phyloP scores from a whole-genome alignment of 371 early-diverging fungal species.

The Circinella umbellata region DNA sequence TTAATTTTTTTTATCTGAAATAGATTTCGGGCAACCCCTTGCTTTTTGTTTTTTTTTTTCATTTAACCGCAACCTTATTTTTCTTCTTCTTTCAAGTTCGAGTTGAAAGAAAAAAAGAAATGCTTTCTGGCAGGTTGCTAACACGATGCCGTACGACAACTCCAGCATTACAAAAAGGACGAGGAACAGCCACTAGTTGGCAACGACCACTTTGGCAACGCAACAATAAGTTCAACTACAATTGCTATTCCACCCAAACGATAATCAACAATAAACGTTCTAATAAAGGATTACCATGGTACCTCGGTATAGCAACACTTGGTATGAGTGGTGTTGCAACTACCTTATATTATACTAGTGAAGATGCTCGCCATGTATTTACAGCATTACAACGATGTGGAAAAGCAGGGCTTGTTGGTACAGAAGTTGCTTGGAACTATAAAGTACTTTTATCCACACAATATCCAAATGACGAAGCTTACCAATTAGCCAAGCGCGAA shows the following conservation, averaged over 20 bases:
- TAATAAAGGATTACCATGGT: conserved; percentile 1
- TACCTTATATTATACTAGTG: conserved; percentile 47
- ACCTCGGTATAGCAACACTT: background rate
- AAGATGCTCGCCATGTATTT: conserved; percentile 48
- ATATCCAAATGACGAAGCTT: conserved; percentile 43
- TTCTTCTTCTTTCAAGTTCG: too few species aligned
- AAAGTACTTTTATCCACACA: conserved; percentile 57
- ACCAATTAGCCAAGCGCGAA: conserved; percentile 36
- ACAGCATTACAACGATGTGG: conserved; percentile 50
- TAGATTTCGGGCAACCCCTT: too few species aligned
- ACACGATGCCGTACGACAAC: background rate
- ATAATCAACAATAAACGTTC: background rate
- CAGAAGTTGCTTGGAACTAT: conserved; percentile 65
- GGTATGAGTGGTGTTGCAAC: conserved; percentile 29
- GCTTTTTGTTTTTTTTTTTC: too few species aligned
- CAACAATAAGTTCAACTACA: background rate
- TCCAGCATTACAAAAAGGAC: too few species aligned
- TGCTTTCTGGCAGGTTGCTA: conserved; percentile 9
- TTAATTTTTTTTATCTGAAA: too few species aligned
- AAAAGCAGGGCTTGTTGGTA: conserved; percentile 53
- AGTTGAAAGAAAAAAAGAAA: too few species aligned
- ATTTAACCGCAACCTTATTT: too few species aligned
- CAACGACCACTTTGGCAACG: background rate
- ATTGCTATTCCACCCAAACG: too few species aligned
- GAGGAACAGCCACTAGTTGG: background rate